phyloP scores from a whole-genome alignment of 169 alveolate genomes.

The Pseudocohnilembus persalinus region DNA sequence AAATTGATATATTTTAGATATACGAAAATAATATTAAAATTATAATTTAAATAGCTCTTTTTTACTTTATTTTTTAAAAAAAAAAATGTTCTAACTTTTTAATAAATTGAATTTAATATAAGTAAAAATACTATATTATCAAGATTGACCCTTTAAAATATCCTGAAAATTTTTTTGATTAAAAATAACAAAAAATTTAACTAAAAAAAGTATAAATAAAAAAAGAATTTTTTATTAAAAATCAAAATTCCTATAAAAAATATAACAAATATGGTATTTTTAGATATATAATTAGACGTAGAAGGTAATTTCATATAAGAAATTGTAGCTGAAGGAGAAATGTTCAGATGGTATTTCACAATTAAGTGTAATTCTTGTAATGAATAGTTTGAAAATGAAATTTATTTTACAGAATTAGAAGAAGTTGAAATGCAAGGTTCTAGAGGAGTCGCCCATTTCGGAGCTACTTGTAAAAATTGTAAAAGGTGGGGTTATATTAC shows the following conservation, averaged over 20 bases:
- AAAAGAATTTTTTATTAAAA: no score
- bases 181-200: no score
- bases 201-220: no score
- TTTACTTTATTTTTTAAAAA: no score
- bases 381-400: slow-evolving; percentile 8
- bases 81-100: no score
- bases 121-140: not conserved
- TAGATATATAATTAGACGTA: slow-evolving; percentile 6
- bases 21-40: no score
- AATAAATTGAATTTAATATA: no score
- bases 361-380: slow-evolving; percentile 4
- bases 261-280: slow-evolving; percentile 24
- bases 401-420: slow-evolving; percentile 19
- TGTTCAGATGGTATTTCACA: slow-evolving; percentile 21
- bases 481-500: slow-evolving; percentile 12
- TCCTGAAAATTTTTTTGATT: no score
- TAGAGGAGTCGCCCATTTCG: slow-evolving; percentile 10
- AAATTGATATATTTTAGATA: no score
- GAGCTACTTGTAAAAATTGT: slow-evolving; percentile 6
- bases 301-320: slow-evolving; percentile 10
- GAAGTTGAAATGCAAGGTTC: slow-evolving; percentile 21
- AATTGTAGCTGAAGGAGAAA: not conserved
- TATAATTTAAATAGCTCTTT: no score
- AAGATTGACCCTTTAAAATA: not conserved
- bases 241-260: no score